Evolutionary conservation across 768 basidiomycete genomes (phyloP).

Genomic region (Calocybe cyanea): DNA sequence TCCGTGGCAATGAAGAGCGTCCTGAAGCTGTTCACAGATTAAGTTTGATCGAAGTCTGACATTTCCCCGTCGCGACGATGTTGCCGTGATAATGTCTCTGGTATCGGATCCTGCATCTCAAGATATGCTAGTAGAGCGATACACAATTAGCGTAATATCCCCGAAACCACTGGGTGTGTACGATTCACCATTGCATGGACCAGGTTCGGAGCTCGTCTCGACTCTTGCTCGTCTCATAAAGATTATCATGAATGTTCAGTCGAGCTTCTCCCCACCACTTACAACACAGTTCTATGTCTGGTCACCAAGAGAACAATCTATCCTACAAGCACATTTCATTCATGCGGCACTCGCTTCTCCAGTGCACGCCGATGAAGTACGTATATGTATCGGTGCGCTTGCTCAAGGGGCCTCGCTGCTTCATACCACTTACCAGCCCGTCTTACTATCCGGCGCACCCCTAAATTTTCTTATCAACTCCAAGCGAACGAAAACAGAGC

Average conservation of each 20-base stretch:
- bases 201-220: constrained; percentile 28
- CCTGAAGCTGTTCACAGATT: constrained; percentile 23
- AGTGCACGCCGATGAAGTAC: constrained; percentile 29
- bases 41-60: constrained; percentile 41
- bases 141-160: constrained; percentile 32
- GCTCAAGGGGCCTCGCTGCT: constrained; percentile 44
- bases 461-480: constrained; percentile 37
- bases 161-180: constrained; percentile 14
- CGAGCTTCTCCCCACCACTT: constrained; percentile 12
- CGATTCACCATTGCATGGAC: constrained; percentile 21
- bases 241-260: constrained; percentile 23
- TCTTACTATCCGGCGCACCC: constrained; percentile 41
- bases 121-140: constrained; percentile 27
- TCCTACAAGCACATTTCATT: constrained; percentile 39
- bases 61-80: constrained; percentile 41
- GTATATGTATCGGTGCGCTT: constrained; percentile 47
- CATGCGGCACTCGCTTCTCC: constrained; percentile 34
- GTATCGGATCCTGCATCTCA: constrained; percentile 37
- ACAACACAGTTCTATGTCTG: constrained; percentile 48
- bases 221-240: constrained; percentile 33
- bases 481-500: constrained; percentile 30
- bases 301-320: constrained; percentile 34
- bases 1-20: neutral
- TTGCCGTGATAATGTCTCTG: constrained; percentile 40
- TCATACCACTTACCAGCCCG: constrained; percentile 46